These are phyloP conservation scores for Salix exigua DNA, from an alignment of 345 rosid genomes.

Conservation along the genomic window DNA sequence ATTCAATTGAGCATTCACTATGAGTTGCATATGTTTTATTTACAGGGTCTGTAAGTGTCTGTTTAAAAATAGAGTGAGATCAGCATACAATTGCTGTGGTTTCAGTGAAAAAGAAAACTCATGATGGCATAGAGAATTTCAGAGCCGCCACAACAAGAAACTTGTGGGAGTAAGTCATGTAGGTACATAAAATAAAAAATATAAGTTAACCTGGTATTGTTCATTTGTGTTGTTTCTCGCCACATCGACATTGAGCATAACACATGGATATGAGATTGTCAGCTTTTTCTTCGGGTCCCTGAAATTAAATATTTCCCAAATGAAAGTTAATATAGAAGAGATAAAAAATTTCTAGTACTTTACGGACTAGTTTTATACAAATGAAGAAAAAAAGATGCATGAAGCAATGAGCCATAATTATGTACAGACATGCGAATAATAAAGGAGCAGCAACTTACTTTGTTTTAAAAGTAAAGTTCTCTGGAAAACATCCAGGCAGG, in stretches of 20 bases:
- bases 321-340: constrained; percentile 11
- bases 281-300: constrained; percentile 81
- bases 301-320: constrained; percentile 24
- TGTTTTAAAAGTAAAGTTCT: constrained; percentile 84
- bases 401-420: not conserved
- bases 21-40: constrained; percentile 67
- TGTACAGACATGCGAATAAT: not conserved
- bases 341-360: not conserved
- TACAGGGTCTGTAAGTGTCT: constrained; percentile 80
- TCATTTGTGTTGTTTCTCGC: constrained; percentile 90
- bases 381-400: not conserved
- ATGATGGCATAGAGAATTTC: not conserved
- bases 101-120: not conserved
- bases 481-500: constrained; percentile 96
- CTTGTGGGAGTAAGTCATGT: constrained; percentile 3
- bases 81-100: constrained; percentile 10
- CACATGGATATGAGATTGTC: constrained; percentile 93
- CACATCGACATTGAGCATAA: constrained; percentile 95
- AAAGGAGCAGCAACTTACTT: constrained; percentile 50
- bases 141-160: constrained; percentile 12
- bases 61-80: constrained; percentile 25
- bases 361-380: not conserved
- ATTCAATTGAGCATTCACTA: constrained; percentile 98
- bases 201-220: constrained; percentile 73
- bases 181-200: not conserved